Base-by-base conservation (phyloP, 306 rosid genomes). In the Glycine soja region DNA sequence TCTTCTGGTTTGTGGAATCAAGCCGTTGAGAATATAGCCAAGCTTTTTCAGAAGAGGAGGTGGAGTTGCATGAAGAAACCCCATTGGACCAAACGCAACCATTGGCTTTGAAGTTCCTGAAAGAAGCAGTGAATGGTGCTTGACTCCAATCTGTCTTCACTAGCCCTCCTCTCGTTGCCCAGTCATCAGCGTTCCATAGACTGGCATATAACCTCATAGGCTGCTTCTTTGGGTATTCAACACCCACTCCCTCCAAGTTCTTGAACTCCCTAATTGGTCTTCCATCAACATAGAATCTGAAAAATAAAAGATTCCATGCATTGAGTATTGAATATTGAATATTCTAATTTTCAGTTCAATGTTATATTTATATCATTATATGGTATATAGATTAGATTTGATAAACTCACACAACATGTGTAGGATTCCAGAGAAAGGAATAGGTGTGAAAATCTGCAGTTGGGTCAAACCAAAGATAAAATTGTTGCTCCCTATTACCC, bases 161-260 rank as follows among this genome's bases (percentile, higher is more conserved):
- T 2, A 82, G 80, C n/a, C 97, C 97, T 11, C 97, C 97, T 70
- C 94, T 89, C 4, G 97, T 92, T 7, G 97, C 97, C 97, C 94
- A 90, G 1, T 88, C 87, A 61, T 91, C 92, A 9, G 91, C 97
- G 52, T 90, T 85, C 97, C 97, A 92, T 0, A 92, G 79, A 72
- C 92, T 92, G 0, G 97, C 89, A 13, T 89, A 83, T 14, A 92
- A 54, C 70, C 85, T 89, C 95, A 92, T 90, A 0, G 93, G 78
- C 8, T 85, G 92, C 0, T 36, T 89, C 38, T 83, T 83, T 0
- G 93, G 95, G 73, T 79, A 92, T 5, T 89, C 80, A 45, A 90
- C 78, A 0, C 97, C 95, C 0, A 15, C 68, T 3, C 88, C 62
- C 63, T 89, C 95, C 42, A 64, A 42, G 86, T 92, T 92, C 84